phyloP scores from a whole-genome alignment of 2,329 filamentous ascomycete species.

The Fusarium sp. region DNA sequence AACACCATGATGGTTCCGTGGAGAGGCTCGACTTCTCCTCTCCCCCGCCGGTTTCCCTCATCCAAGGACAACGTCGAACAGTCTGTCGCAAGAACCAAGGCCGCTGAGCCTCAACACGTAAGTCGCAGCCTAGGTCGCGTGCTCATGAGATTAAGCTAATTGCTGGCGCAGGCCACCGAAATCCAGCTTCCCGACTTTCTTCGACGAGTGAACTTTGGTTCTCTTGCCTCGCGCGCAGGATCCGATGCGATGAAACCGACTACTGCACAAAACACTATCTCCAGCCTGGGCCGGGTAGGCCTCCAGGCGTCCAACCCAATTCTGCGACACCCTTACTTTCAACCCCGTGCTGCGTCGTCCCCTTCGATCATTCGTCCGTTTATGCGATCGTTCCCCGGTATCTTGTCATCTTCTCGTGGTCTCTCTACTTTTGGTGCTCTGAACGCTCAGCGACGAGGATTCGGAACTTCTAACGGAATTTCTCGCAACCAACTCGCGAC shows the following conservation, averaged over 20 bases:
- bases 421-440: conserved; percentile 32
- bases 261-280: conserved; percentile 33
- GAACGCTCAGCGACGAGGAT: conserved; percentile 46
- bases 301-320: conserved; percentile 44
- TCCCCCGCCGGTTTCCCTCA: conserved; percentile 21
- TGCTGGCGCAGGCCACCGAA: conserved; percentile 21
- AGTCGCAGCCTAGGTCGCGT: conserved; percentile 23
- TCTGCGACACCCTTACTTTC: conserved; percentile 42
- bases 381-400: conserved; percentile 36
- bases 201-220: conserved; percentile 29
- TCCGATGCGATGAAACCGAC: conserved; percentile 17
- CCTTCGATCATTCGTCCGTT: conserved; percentile 40
- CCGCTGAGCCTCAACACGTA: conserved; percentile 26
- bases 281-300: conserved; percentile 43
- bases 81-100: conserved; percentile 13
- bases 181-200: conserved; percentile 44
- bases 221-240: conserved; percentile 12
- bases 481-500: conserved; percentile 79
- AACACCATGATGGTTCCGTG: conserved; percentile 53
- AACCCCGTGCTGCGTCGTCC: conserved; percentile 24
- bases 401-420: conserved; percentile 30
- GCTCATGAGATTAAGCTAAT: conserved; percentile 17
- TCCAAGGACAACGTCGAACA: conserved; percentile 6
- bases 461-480: conserved; percentile 60
- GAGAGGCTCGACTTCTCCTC: conserved; percentile 29